Percentiles rank a stretch among this genome's conserved stretches.
These are phyloP conservation scores for Acer saccharum DNA, from an alignment of 345 rosid genomes.

Conservation along the genomic window DNA sequence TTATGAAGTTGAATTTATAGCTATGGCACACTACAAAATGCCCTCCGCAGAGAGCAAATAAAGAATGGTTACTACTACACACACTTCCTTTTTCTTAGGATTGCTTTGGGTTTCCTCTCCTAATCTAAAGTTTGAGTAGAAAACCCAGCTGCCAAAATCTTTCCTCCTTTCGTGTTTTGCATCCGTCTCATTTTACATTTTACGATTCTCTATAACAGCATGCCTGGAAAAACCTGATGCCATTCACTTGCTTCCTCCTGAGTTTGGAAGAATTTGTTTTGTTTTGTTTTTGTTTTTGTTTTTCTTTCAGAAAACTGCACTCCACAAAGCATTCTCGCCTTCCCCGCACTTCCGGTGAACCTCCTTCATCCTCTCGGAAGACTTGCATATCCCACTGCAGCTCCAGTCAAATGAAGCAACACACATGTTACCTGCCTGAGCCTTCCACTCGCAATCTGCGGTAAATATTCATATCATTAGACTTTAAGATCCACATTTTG, in stretches of 20 bases:
- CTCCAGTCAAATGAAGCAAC: constrained; percentile 94
- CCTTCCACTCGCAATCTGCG: constrained; percentile 95
- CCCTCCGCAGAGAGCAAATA: constrained; percentile 26
- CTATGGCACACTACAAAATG: constrained; percentile 31
- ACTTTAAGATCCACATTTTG: neutral
- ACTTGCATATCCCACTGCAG: constrained; percentile 89
- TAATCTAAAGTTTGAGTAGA: constrained; percentile 27
- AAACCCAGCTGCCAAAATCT: constrained; percentile 25
- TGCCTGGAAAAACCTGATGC: neutral
- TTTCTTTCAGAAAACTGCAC: constrained; percentile 53
- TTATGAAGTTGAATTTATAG: constrained; percentile 22
- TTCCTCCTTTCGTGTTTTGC: neutral
- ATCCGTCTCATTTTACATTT: constrained; percentile 21
- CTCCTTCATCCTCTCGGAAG: constrained; percentile 84
- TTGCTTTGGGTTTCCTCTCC: constrained; percentile 22
- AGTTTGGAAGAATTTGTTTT: constrained; percentile 30
- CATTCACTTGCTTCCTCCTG: constrained; percentile 31
- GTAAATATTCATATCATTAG: constrained; percentile 1
- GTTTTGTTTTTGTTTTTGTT: neutral
- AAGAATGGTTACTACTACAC: constrained; percentile 36
- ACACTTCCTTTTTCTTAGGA: neutral
- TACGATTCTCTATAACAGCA: constrained; percentile 13
- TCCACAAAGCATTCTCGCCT: constrained; percentile 75
- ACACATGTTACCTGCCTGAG: constrained; percentile 87
- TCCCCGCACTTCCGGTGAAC: constrained; percentile 91